Conservation (phyloP, 1,139 yeast species). For the Candida neerlandica region DNA sequence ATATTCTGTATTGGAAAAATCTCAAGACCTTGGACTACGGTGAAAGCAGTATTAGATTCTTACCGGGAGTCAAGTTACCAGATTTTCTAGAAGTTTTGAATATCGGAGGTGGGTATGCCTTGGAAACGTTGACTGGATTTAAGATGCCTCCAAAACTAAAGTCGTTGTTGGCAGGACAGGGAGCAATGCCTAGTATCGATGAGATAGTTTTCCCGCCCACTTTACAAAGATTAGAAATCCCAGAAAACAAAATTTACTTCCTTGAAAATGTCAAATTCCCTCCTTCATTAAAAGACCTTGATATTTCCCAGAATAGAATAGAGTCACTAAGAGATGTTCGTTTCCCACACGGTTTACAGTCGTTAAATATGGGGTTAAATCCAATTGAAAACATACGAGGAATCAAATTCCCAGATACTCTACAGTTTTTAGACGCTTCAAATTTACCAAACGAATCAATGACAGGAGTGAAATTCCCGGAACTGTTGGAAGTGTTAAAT, state of each 20-base stretch:
- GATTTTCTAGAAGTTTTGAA: conserved; percentile 41
- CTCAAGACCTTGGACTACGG: conserved; percentile 41
- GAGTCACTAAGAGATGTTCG: conserved; percentile 43
- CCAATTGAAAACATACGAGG: conserved; percentile 50
- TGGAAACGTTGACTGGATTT: conserved; percentile 46
- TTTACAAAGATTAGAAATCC: conserved; percentile 36
- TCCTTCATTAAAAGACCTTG: conserved; percentile 29
- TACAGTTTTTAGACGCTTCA: conserved; percentile 41
- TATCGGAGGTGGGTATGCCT: conserved; percentile 44
- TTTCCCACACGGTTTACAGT: conserved; percentile 37
- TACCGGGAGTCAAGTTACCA: conserved; percentile 47
- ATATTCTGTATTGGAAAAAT: conserved; percentile 39
- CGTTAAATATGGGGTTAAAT: conserved; percentile 39
- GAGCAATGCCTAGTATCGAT: conserved; percentile 40
- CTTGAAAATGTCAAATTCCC: conserved; percentile 47
- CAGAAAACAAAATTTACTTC: conserved; percentile 44
- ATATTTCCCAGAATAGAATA: conserved; percentile 44
- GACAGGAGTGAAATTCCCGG: conserved; percentile 52
- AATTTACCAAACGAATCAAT: conserved; percentile 51
- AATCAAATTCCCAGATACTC: conserved; percentile 41
- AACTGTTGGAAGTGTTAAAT: conserved; percentile 38
- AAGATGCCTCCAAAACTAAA: conserved; percentile 41
- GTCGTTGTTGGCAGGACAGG: conserved; percentile 36
- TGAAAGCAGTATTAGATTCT: conserved; percentile 39
- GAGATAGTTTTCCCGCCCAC: conserved; percentile 37